These are phyloP conservation scores for Trifolium dubium DNA, from an alignment of 306 rosid genomes.

Conservation along the genomic window DNA sequence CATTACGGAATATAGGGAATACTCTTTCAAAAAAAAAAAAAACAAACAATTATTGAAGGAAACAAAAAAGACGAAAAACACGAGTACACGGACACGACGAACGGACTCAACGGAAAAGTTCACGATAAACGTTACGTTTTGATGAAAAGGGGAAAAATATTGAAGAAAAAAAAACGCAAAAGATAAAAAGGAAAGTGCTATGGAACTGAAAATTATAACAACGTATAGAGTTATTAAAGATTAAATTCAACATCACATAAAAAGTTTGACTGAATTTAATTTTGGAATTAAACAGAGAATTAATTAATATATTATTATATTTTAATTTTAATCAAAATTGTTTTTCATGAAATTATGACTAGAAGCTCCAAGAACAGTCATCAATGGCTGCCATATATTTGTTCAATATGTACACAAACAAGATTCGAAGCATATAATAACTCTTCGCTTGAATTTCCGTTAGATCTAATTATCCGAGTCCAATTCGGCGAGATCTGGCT, in stretches of 20 bases:
- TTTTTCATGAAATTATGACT: conserved; percentile 42
- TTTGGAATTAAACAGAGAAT: conserved; percentile 7
- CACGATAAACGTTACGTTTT: neutral
- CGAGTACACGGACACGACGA: neutral
- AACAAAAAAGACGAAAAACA: neutral
- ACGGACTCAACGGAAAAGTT: neutral
- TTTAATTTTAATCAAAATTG: conserved; percentile 32
- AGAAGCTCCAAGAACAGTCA: conserved; percentile 50
- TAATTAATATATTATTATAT: neutral
- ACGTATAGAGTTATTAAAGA: neutral
- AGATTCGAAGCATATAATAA: conserved; percentile 31
- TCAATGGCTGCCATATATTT: conserved; percentile 47
- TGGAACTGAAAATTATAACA: conserved; percentile 1
- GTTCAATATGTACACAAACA: conserved; percentile 42
- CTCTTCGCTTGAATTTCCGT: conserved; percentile 33
- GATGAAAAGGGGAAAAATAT: neutral
- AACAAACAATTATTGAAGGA: neutral
- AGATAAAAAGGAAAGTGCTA: neutral
- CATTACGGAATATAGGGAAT: neutral
- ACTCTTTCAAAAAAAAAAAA: neutral
- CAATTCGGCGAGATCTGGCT: conserved; percentile 23
- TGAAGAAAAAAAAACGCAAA: neutral
- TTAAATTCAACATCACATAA: neutral
- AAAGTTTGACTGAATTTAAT: conserved; percentile 20
- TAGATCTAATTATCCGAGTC: conserved; percentile 47